phyloP scores from a whole-genome alignment of 2,329 filamentous ascomycete species.

The Ophiobolus disseminans region DNA sequence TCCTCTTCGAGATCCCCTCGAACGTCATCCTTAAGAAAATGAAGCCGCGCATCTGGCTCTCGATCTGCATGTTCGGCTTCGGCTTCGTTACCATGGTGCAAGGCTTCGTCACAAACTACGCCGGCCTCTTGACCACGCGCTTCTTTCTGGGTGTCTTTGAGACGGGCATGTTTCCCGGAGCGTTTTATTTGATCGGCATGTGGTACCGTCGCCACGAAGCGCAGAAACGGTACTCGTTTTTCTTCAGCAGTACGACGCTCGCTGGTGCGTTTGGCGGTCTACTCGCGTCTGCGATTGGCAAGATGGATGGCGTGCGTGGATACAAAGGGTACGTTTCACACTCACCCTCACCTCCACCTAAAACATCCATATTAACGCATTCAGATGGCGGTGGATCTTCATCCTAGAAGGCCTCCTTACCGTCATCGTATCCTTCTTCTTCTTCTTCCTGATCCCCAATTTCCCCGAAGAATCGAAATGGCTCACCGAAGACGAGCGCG shows the following conservation, averaged over 20 bases:
- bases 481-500: conserved; percentile 55
- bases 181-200: conserved; percentile 78
- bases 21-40: conserved; percentile 61
- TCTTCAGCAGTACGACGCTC: conserved; percentile 83
- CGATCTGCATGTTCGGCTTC: conserved; percentile 84
- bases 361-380: background rate
- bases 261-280: conserved; percentile 87
- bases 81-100: conserved; percentile 71
- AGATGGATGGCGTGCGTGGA: conserved; percentile 74
- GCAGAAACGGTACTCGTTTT: conserved; percentile 91
- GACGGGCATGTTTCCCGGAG: conserved; percentile 61
- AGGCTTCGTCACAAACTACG: conserved; percentile 79
- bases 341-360: background rate
- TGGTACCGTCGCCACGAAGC: conserved; percentile 90
- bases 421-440: conserved; percentile 52
- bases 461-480: conserved; percentile 60
- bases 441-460: conserved; percentile 58
- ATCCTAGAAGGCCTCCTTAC: conserved; percentile 68
- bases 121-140: conserved; percentile 74
- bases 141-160: conserved; percentile 79
- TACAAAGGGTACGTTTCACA: conserved; percentile 64
- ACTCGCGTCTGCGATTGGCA: conserved; percentile 84
- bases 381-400: conserved; percentile 78
- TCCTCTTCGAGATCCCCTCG: conserved; percentile 62
- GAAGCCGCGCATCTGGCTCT: conserved; percentile 65